Conservation (phyloP, 2,329 filamentous ascomycete species). For the Botrytis paeoniae region DNA sequence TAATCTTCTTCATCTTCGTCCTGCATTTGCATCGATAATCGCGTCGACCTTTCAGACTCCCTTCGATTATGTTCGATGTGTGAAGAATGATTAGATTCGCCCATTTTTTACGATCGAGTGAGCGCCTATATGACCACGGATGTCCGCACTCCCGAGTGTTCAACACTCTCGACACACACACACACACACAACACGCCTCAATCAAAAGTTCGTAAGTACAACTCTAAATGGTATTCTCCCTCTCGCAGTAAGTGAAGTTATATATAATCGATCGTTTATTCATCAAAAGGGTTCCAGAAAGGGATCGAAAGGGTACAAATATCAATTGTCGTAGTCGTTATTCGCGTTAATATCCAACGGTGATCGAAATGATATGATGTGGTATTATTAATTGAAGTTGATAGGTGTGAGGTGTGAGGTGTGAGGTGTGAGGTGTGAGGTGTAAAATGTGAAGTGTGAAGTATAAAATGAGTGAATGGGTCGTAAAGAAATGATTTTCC, state of each 20-base stretch:
- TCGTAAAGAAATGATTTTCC: not conserved
- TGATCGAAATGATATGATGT: not conserved
- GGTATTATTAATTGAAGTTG: not conserved
- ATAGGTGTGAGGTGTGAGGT: not conserved
- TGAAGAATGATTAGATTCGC: slow-evolving; percentile 25
- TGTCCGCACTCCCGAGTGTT: slow-evolving; percentile 20
- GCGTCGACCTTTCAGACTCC: slow-evolving; percentile 41
- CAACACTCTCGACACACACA: slow-evolving; percentile 5
- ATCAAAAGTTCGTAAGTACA: slow-evolving; percentile 4
- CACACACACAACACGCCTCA: slow-evolving; percentile 4
- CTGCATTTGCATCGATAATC: slow-evolving; percentile 39
- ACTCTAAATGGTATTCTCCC: not conserved
- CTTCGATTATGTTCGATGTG: slow-evolving; percentile 43
- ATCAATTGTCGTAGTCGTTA: not conserved
- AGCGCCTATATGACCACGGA: slow-evolving; percentile 7
- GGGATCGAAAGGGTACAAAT: not conserved
- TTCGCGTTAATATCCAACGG: not conserved
- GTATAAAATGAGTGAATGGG: slow-evolving; percentile 1
- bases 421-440: not conserved
- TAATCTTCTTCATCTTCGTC: slow-evolving; percentile 47
- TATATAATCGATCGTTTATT: slow-evolving; percentile 6
- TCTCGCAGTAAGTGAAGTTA: not conserved
- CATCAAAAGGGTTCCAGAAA: not conserved
- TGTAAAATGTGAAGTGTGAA: not conserved
- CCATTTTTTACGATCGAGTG: slow-evolving; percentile 22